Percentiles rank a stretch among this genome's conserved stretches.
These are phyloP conservation scores for Yarrowia divulgata DNA, from an alignment of 805 yeast species.

Conservation along the genomic window DNA sequence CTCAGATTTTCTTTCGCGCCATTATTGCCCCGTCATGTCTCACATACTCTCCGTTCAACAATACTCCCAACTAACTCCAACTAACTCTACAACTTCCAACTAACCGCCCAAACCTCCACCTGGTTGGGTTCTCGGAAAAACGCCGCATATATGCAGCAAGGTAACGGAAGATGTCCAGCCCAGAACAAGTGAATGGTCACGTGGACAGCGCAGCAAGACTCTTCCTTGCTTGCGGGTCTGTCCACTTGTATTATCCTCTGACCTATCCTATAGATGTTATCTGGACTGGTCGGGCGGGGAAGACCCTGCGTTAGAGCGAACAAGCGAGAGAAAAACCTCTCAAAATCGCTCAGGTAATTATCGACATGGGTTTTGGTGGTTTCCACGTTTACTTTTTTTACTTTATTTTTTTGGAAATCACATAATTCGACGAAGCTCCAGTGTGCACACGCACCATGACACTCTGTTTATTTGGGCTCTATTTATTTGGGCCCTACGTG, in stretches of 20 bases:
- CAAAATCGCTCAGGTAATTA: conserved; percentile 16
- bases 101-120: neutral
- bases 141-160: conserved; percentile 29
- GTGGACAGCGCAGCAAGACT: neutral
- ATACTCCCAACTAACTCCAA: neutral
- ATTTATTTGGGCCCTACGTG: neutral
- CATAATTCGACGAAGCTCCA: too few species aligned
- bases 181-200: neutral
- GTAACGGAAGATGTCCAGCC: neutral
- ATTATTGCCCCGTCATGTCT: too few species aligned
- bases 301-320: conserved; percentile 4
- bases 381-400: neutral
- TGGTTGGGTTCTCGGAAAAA: conserved; percentile 14
- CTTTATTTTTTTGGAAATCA: neutral
- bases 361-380: neutral
- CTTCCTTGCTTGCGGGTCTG: too few species aligned
- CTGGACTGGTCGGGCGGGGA: neutral
- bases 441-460: too few species aligned
- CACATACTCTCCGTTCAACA: too few species aligned
- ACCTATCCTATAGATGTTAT: neutral
- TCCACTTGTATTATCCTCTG: neutral
- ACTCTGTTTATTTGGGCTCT: neutral
- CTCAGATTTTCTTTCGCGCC: too few species aligned
- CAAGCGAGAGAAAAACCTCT: neutral
- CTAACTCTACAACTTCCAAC: neutral